Conservation (phyloP, 805 yeast species). For the Metschnikowia similis region DNA sequence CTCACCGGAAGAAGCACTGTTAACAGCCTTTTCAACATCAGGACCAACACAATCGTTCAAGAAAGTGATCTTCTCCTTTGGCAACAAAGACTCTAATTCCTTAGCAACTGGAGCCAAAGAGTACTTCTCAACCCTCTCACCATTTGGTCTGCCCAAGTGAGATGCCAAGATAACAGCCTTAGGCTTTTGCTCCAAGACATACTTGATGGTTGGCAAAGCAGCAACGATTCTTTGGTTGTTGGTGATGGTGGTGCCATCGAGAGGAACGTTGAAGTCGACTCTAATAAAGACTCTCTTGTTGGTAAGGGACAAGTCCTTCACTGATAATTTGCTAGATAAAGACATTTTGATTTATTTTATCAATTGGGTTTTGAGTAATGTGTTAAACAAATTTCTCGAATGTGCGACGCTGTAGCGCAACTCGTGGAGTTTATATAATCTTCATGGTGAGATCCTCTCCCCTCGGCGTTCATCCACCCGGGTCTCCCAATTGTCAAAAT, state of each 20-base stretch:
- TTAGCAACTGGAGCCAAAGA: slow-evolving; percentile 90
- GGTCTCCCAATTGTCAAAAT: neutral
- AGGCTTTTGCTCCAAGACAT: slow-evolving; percentile 88
- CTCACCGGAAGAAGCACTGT: slow-evolving; percentile 70
- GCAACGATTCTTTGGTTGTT: slow-evolving; percentile 99
- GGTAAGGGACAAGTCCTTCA: slow-evolving; percentile 80
- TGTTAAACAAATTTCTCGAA: slow-evolving; percentile 1
- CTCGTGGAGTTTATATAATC: slow-evolving; percentile 4
- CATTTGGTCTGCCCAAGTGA: slow-evolving; percentile 99
- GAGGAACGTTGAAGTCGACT: slow-evolving; percentile 93
- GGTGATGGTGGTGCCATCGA: slow-evolving; percentile 95
- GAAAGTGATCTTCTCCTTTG: slow-evolving; percentile 65
- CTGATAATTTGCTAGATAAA: slow-evolving; percentile 87
- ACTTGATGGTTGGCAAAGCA: slow-evolving; percentile 96
- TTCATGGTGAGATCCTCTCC: neutral
- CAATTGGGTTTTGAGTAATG: slow-evolving; percentile 8
- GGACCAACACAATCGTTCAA: slow-evolving; percentile 89
- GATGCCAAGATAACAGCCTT: slow-evolving; percentile 90
- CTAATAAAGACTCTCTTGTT: slow-evolving; percentile 98
- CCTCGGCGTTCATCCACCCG: slow-evolving; percentile 7
- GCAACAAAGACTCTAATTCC: slow-evolving; percentile 76
- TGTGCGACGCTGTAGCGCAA: neutral
- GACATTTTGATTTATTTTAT: slow-evolving; percentile 55
- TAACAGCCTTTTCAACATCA: slow-evolving; percentile 78
- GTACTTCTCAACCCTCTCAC: slow-evolving; percentile 79